A percentile compares a stretch with the other conserved stretches of the same genome.
Conservation (phyloP, 768 basidiomycete species). For the Lyophyllum atratum region DNA sequence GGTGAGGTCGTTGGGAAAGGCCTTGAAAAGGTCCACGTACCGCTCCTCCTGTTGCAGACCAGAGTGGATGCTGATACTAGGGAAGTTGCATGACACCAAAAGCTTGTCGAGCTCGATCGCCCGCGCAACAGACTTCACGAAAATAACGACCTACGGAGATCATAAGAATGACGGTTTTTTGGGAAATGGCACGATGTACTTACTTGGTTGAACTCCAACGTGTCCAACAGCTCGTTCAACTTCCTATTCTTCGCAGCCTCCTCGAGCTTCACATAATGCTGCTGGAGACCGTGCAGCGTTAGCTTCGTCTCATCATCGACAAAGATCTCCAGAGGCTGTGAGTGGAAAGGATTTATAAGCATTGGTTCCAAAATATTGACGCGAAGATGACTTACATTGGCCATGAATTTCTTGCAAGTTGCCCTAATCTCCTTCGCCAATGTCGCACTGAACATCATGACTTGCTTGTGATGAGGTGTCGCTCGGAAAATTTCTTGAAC, state of each 20-base stretch:
- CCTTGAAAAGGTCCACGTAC: slow-evolving; percentile 45
- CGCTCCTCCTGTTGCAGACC: slow-evolving; percentile 94
- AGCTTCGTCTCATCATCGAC: slow-evolving; percentile 99
- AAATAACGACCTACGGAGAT: slow-evolving; percentile 88
- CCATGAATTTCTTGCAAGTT: slow-evolving; percentile 99
- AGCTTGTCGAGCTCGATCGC: slow-evolving; percentile 97
- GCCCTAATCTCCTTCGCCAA: slow-evolving; percentile 94
- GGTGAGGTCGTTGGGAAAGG: not conserved
- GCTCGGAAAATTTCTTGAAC: slow-evolving; percentile 99
- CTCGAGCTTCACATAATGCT: slow-evolving; percentile 97
- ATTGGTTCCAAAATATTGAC: not conserved
- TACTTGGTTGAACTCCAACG: slow-evolving; percentile 98
- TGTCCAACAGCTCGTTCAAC: slow-evolving; percentile 92
- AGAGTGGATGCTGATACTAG: slow-evolving; percentile 96
- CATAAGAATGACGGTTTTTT: not conserved
- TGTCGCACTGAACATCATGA: slow-evolving; percentile 99
- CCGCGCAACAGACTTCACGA: slow-evolving; percentile 97
- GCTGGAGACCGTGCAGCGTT: slow-evolving; percentile 96
- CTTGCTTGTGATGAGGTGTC: slow-evolving; percentile 99
- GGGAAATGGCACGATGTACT: slow-evolving; percentile 12
- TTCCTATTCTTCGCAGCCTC: slow-evolving; percentile 96
- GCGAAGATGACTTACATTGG: slow-evolving; percentile 66
- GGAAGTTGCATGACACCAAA: slow-evolving; percentile 96
- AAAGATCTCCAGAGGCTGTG: slow-evolving; percentile 96
- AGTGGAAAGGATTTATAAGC: not conserved